Evolutionary conservation across 2,329 filamentous ascomycete genomes (phyloP).

Genomic region (Aspergillus sp.): DNA sequence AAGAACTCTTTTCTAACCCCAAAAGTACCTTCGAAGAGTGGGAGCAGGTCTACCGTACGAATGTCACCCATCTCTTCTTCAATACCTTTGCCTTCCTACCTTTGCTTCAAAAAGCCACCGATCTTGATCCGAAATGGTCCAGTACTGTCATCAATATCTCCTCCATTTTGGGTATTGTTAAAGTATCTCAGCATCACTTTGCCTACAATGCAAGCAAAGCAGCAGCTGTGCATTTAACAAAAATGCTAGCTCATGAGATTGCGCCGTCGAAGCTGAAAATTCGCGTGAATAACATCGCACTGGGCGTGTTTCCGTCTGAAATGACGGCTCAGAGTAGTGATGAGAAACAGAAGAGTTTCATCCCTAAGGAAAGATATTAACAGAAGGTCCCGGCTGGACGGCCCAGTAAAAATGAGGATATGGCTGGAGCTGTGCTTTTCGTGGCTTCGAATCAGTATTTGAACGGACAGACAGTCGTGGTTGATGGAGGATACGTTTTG

Average conservation of each 20-base stretch:
- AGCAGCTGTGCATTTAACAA: conserved; percentile 60
- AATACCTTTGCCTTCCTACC: conserved; percentile 61
- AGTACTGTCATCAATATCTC: conserved; percentile 60
- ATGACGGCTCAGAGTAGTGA: conserved; percentile 53
- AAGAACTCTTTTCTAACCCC: conserved; percentile 55
- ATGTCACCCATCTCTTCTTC: conserved; percentile 65
- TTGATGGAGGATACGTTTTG: conserved; percentile 42
- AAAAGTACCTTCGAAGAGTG: conserved; percentile 55
- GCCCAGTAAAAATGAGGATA: conserved; percentile 56
- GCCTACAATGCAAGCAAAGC: conserved; percentile 69
- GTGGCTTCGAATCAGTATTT: conserved; percentile 42
- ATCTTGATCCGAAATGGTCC: conserved; percentile 46
- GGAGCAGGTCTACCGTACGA: conserved; percentile 60
- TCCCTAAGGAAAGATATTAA: conserved; percentile 53
- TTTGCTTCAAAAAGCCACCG: conserved; percentile 59
- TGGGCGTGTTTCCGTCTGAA: conserved; percentile 58
- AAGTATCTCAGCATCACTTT: conserved; percentile 60
- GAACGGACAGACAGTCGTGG: conserved; percentile 42
- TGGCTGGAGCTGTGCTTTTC: conserved; percentile 53
- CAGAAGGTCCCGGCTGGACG: conserved; percentile 52
- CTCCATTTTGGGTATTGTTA: conserved; percentile 63
- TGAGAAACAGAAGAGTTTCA: conserved; percentile 49
- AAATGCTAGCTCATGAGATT: conserved; percentile 57
- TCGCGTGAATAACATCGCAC: conserved; percentile 56
- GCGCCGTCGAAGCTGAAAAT: conserved; percentile 51